Evolutionary conservation across 345 rosid genomes (phyloP), one percentile per base, ranked within the genome.

Genomic region (Linum lewisii): DNA sequence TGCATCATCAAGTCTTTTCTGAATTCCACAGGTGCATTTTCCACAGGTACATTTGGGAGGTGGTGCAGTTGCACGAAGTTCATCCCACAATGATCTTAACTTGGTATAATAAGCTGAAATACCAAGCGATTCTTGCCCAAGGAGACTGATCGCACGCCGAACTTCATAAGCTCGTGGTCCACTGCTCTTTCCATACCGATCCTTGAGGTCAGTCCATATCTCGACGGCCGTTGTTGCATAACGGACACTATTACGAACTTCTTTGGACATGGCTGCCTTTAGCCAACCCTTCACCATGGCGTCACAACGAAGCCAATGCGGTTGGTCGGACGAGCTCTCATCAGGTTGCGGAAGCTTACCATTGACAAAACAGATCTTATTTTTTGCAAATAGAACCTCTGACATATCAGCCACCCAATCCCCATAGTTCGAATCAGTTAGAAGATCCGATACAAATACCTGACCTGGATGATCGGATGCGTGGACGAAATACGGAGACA

Each of bases 81-180:
- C 67, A 59, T 59, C 74, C 69, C 65, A 65, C 8, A 64, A 4
- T 1, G 15, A 57, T 19, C 65, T 69, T 2, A 64, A 29, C 15
- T 57, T 57, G 1, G 67, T 34, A 9, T 50, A 69, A 50, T 69
- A 69, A 0, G 18, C 51, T 0, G 23, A 51, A 0, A 63, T 23
- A 0, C 22, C 49, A 3, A 5, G 29, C 1, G 37, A 22, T 21
- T 58, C 18, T 24, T 69, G 64, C 26, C 7, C 13, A 1, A 24
- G 20, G 1, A 7, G 9, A 0, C 51, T 24, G 8, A 54, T 34
- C 20, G 60, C 57, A 15, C 5, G 0, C 18, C 21, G 38, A 1
- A 63, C 2, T 16, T 69, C 54, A 19, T 51, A 55, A 3, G 62
- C 20, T 23, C 64, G 5, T n/a, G 49, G 59, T 3, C 20, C 66